Conservation (phyloP, 2,329 filamentous ascomycete species). For the Hypoxylon sp. region DNA sequence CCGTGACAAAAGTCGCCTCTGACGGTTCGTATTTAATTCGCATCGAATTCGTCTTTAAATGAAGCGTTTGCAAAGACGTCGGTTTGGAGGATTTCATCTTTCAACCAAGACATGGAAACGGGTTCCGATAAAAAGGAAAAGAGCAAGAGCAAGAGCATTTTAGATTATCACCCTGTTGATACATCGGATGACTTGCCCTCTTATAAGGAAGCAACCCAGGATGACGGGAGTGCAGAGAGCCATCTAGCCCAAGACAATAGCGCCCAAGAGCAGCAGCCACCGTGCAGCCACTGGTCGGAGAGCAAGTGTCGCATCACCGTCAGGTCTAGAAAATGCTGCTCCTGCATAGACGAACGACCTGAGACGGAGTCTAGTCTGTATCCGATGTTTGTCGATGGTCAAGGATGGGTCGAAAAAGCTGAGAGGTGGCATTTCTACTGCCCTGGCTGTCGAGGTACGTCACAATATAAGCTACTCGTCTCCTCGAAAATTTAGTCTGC, state of each 20-base stretch:
- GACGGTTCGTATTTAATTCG: no score
- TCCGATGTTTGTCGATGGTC: constrained; percentile 26
- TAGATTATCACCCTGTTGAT: not conserved
- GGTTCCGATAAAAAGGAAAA: no score
- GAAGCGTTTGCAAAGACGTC: no score
- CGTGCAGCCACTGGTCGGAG: constrained; percentile 22
- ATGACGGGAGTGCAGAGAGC: not conserved
- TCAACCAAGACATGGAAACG: no score
- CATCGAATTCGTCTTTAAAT: no score
- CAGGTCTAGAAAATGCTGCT: constrained; percentile 21
- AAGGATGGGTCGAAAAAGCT: constrained; percentile 26
- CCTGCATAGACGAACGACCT: constrained; percentile 26
- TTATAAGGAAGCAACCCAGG: constrained; percentile 8
- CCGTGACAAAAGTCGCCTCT: no score
- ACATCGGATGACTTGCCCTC: not conserved
- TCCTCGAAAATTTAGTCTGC: not conserved
- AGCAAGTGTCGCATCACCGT: constrained; percentile 8
- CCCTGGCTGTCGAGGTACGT: constrained; percentile 22
- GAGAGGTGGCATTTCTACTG: constrained; percentile 33
- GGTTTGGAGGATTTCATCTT: no score
- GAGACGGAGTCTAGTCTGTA: constrained; percentile 22
- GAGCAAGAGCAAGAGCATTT: no score
- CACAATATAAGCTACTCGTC: not conserved
- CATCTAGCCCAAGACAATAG: not conserved
- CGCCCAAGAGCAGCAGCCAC: not conserved